These are phyloP conservation scores for Phialophora expanda DNA, from an alignment of 2,329 filamentous ascomycete genomes.

Conservation along the genomic window DNA sequence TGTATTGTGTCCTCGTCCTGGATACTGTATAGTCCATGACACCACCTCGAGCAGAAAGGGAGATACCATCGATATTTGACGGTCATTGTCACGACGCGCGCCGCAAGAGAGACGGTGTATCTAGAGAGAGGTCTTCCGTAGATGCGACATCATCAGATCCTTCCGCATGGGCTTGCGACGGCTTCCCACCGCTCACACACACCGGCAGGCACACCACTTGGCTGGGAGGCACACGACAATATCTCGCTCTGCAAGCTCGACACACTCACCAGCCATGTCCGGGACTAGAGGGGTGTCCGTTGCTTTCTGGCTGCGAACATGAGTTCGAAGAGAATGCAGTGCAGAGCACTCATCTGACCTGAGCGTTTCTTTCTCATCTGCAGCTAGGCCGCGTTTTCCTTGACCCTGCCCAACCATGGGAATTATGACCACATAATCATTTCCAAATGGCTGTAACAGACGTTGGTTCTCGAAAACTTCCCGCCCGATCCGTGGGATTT, in stretches of 20 bases:
- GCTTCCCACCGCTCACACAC: background rate
- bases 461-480: constrained; percentile 5
- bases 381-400: constrained; percentile 12
- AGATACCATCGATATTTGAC: background rate
- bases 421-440: constrained; percentile 14
- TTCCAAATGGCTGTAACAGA: constrained; percentile 16
- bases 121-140: background rate
- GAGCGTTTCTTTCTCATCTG: constrained; percentile 7
- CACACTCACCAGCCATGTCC: constrained; percentile 3
- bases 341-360: constrained; percentile 26
- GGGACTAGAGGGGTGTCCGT: constrained; percentile 12
- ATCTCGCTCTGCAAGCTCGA: constrained; percentile 1
- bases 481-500: constrained; percentile 10
- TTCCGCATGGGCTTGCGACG: background rate
- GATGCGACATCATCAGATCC: background rate
- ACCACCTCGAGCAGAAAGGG: background rate
- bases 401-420: constrained; percentile 6
- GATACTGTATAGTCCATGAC: background rate
- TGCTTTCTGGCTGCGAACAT: constrained; percentile 20
- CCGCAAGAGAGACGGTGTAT: background rate
- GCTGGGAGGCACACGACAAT: constrained; percentile 9
- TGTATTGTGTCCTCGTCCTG: no score
- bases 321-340: constrained; percentile 24
- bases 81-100: background rate
- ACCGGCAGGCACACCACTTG: background rate